Evolutionary conservation across 2,329 filamentous ascomycete species (phyloP), one percentile per base, ranked within the genome.

Genomic region (Sclerotiophoma versabilis): DNA sequence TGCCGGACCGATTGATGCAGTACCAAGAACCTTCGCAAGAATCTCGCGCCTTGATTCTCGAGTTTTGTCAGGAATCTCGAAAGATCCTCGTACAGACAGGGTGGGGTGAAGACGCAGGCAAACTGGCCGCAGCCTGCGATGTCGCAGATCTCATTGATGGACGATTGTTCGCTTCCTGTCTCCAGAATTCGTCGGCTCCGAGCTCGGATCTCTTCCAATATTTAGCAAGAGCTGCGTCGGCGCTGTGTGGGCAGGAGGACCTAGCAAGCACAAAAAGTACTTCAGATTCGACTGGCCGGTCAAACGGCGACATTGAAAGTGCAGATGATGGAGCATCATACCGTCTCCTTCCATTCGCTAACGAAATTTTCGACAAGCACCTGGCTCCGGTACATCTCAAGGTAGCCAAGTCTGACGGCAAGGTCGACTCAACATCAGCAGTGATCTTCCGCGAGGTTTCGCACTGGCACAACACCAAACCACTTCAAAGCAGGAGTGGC

Each of bases 401-500:
- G 3, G 66, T 74, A 5, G 70, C 65, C 25, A 58, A 60, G 30
- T 64, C 62, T 3, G 60, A 62, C 30, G 65, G 64, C 23, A 66
- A 64, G 42, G 44, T 58, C 11, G 64, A 66, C 25, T 52, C 63
- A 2, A 68, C 72, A 12, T 72, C 76, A 2, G 73, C 75, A 15
- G 73, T 70, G 14, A 78, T 81, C 29, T 82, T 81, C 62, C 73
- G 73, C 25, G 80, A 82, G 56, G 69, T 81, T 5, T 75, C 77
- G 0, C 85, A 89, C 65, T 89, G 86, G 87, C 86, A 89, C 60
- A 86, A 85, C 49, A 77, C 80, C 27, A 85, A 83, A 60, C 76
- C 80, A 3, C 79, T 83, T 22, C 64, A 68, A 4, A 79, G 78
- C 44, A 29, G 61, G 49, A 61, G 62, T 58, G 58, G 70, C 49